Percentiles rank a stretch among this genome's conserved stretches.
These are phyloP conservation scores for Hapsidospora chrysogenum DNA, from an alignment of 495 filamentous ascomycete genomes.

Conservation along the genomic window DNA sequence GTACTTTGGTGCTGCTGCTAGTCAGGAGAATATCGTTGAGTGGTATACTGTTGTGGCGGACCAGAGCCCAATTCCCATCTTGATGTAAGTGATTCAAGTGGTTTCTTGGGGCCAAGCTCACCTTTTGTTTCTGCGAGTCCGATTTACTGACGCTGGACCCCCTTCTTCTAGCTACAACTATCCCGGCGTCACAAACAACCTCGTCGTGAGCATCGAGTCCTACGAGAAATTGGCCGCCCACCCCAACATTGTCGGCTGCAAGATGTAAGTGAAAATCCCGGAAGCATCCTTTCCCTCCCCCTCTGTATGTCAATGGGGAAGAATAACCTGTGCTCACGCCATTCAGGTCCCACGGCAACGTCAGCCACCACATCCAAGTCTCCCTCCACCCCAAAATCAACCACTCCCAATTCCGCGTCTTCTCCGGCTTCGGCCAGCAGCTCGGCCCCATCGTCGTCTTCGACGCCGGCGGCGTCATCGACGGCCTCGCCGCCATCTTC, in stretches of 20 bases:
- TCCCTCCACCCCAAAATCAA: conserved; percentile 30
- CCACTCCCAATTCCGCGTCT: conserved; percentile 38
- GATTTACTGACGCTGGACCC: background rate
- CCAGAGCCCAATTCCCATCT: conserved; percentile 32
- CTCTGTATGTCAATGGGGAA: background rate
- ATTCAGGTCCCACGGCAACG: conserved; percentile 39
- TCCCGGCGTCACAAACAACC: conserved; percentile 45
- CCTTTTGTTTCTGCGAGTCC: background rate
- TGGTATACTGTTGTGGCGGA: conserved; percentile 41
- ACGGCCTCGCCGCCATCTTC: conserved; percentile 45
- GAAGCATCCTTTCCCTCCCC: background rate
- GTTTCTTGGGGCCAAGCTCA: no score
- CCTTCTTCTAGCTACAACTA: conserved; percentile 59
- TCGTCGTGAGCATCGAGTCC: conserved; percentile 35
- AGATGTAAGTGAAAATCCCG: conserved; percentile 23
- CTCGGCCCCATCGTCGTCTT: conserved; percentile 41
- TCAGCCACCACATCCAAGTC: conserved; percentile 43
- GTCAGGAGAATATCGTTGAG: conserved; percentile 28
- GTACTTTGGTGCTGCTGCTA: conserved; percentile 33
- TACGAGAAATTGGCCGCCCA: conserved; percentile 36
- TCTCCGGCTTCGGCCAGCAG: conserved; percentile 50
- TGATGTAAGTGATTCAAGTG: conserved; percentile 34
- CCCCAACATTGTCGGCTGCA: conserved; percentile 47
- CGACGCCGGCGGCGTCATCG: conserved; percentile 44
- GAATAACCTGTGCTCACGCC: background rate